These are phyloP conservation scores for Nosema muscidifuracis DNA, from an alignment of 371 early-diverging fungal species.

Conservation along the genomic window DNA sequence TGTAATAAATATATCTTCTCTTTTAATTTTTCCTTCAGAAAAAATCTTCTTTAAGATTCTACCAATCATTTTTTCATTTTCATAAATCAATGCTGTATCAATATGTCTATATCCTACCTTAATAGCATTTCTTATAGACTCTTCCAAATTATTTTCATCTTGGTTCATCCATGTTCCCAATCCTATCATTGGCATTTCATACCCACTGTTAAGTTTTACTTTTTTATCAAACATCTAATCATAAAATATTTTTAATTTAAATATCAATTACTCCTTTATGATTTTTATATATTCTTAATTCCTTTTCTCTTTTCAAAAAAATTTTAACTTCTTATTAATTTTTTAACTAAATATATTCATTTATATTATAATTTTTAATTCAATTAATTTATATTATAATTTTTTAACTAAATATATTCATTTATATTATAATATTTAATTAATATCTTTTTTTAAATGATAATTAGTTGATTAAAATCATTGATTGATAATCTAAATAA, in stretches of 20 bases:
- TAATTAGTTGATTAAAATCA: no score
- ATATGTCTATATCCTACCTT: slow-evolving; percentile 69
- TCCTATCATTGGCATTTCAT: slow-evolving; percentile 55
- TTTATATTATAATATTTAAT: no score
- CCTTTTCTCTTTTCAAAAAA: no score
- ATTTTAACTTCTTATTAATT: no score
- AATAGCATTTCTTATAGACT: slow-evolving; percentile 65
- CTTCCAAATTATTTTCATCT: slow-evolving; percentile 62
- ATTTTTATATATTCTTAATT: no score
- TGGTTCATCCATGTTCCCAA: slow-evolving; percentile 57
- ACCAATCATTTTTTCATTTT: slow-evolving; percentile 77
- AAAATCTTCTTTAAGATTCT: slow-evolving; percentile 67
- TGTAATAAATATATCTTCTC: slow-evolving; percentile 76
- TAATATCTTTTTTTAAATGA: no score
- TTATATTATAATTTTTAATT: no score
- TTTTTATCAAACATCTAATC: slow-evolving; percentile 11
- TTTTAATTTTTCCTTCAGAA: slow-evolving; percentile 64
- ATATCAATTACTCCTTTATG: no score
- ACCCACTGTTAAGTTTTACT: slow-evolving; percentile 46
- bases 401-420: no score
- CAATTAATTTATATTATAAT: no score
- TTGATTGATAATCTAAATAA: no score
- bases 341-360: no score
- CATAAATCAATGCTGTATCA: slow-evolving; percentile 68
- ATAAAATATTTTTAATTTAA: background rate